phyloP scores from a whole-genome alignment of 1,284 basidiomycete genomes.

The Grifola frondosa region DNA sequence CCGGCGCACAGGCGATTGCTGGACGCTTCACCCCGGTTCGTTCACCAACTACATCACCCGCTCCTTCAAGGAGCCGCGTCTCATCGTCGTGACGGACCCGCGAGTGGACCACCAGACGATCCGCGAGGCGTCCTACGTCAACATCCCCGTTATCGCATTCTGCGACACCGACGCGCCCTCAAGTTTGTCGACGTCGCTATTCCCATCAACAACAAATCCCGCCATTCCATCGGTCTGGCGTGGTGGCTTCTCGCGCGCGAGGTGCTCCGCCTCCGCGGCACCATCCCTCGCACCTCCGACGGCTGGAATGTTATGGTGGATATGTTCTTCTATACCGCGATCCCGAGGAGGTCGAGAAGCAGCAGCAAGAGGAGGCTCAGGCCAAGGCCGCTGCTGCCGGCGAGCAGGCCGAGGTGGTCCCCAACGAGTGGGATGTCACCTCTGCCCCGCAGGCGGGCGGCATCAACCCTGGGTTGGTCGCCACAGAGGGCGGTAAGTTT shows the following conservation, averaged over 20 bases:
- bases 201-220: constrained; percentile 99
- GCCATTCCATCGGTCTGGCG: constrained; percentile 94
- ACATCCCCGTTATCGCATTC: constrained; percentile 99
- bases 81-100: constrained; percentile 98
- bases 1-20: constrained; percentile 97
- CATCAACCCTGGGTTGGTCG: constrained; percentile 79
- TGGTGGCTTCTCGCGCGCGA: constrained; percentile 99
- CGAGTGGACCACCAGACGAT: constrained; percentile 99
- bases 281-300: constrained; percentile 85
- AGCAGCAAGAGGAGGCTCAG: constrained; percentile 89
- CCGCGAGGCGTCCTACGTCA: constrained; percentile 99
- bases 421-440: constrained; percentile 78
- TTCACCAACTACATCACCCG: constrained; percentile 99
- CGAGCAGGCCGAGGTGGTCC: constrained; percentile 50
- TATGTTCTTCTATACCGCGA: constrained; percentile 99
- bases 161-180: constrained; percentile 98
- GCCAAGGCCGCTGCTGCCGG: constrained; percentile 70
- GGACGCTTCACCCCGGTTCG: constrained; percentile 98
- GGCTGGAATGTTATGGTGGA: constrained; percentile 99
- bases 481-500: constrained; percentile 62
- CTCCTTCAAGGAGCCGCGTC: constrained; percentile 99
- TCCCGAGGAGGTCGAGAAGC: constrained; percentile 98
- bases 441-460: constrained; percentile 65
- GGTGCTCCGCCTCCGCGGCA: constrained; percentile 93
- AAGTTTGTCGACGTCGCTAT: constrained; percentile 98